Evolutionary conservation across 1,284 basidiomycete genomes (phyloP).

Genomic region (Pholiota adiposa): DNA sequence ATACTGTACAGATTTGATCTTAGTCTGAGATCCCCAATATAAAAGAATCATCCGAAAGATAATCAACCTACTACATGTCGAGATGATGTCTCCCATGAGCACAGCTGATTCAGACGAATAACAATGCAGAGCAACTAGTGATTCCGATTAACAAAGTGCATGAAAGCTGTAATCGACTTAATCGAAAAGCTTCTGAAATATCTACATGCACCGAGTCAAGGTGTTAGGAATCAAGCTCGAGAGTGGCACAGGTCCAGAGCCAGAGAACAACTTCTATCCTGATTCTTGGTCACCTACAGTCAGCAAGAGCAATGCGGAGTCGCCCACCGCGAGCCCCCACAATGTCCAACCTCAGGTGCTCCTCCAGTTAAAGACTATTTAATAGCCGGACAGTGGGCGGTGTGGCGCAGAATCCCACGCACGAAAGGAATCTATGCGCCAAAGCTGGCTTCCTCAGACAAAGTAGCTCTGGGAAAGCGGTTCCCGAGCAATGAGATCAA

Average conservation of each 20-base stretch:
- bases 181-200: not conserved
- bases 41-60: too few relatives aligned
- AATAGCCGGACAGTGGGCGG: not conserved
- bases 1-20: too few relatives aligned
- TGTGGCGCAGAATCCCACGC: not conserved
- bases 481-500: slow-evolving; percentile 12
- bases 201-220: not conserved
- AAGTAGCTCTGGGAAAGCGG: slow-evolving; percentile 3
- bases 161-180: not conserved
- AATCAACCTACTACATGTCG: not conserved
- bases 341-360: not conserved
- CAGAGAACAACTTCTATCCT: not conserved
- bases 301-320: not conserved
- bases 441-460: not conserved
- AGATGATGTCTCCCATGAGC: not conserved
- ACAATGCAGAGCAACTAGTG: not conserved
- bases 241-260: not conserved
- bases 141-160: not conserved
- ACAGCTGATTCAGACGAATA: too few relatives aligned
- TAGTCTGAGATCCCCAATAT: too few relatives aligned
- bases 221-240: not conserved
- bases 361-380: not conserved
- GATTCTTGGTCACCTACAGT: not conserved
- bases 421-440: not conserved
- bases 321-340: not conserved